Evolutionary conservation across 371 early-diverging fungal genomes (phyloP).

Genomic region (Mucor lusitanicus): DNA sequence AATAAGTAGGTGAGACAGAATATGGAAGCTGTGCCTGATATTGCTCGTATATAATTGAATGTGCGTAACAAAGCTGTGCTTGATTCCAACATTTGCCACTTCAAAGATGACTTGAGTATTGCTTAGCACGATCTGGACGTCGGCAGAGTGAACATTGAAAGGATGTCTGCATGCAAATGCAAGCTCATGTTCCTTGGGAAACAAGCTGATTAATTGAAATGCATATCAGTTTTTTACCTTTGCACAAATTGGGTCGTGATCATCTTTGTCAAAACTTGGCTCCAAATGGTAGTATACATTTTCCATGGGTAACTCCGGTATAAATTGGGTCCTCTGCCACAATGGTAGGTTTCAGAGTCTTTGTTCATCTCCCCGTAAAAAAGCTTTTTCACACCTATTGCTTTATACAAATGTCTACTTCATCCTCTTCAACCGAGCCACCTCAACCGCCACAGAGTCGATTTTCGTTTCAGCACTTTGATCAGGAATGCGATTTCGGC

Average conservation of each 20-base stretch:
- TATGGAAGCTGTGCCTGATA: neutral
- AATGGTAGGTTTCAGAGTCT: neutral
- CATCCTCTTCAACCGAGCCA: neutral
- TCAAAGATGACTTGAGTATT: neutral
- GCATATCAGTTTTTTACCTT: neutral
- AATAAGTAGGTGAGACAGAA: neutral
- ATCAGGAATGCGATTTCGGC: constrained; percentile 28
- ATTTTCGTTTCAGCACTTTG: constrained; percentile 26
- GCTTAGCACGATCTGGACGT: neutral
- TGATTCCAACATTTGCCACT: neutral
- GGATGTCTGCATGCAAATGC: neutral
- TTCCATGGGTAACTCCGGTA: neutral
- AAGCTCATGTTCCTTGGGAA: neutral
- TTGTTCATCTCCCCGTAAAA: neutral
- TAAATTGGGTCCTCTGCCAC: neutral
- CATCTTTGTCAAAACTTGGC: neutral
- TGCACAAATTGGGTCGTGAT: neutral
- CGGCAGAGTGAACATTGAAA: neutral
- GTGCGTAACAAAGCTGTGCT: neutral
- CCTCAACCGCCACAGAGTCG: neutral
- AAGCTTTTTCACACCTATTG: neutral
- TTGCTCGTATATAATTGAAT: neutral
- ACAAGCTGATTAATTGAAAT: constrained; percentile 4
- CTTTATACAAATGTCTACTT: neutral
- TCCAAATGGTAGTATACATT: neutral